Base-by-base conservation (phyloP, 2,329 filamentous ascomycete species). In the Cercospora sp. region DNA sequence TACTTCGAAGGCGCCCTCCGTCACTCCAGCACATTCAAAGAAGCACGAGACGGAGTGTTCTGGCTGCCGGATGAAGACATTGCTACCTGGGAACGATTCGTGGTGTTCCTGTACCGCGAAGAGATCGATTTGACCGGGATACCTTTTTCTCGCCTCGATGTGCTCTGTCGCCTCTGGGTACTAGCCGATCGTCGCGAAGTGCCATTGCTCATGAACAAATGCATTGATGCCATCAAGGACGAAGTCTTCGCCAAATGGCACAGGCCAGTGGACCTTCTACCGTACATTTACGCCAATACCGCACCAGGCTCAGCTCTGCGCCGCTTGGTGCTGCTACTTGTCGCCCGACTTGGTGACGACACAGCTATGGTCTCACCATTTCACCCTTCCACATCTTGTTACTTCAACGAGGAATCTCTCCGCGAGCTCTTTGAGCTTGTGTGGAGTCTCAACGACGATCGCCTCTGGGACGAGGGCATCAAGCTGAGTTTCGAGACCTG, bases 201-300 rank as follows among this genome's bases (percentile, higher is more conserved):
- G 0, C 59, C 59, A 13, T 32, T 61, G 18, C 59, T 61, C 0
- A n/a, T 26, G 40, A 61, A 61, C 21, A 30, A 61, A 37, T 40
- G 32, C 32, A 61, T 61, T 2, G 58, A 61, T 9, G 8, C n/a
- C 16, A 32, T 59, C 61, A 60, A 32, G 16, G 8, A 61, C 12
- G 34, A 51, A 30, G 55, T 61, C n/a, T 10, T 64, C 16, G 16
- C 6, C 3, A n/a, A 2, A 4, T 55, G 24, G 37, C 4, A 13
- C 3, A 21, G 53, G 0, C 59, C 60, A 3, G n/a, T 18, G 0
- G 5, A 8, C 2, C 0, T 16, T 1, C 43, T 68, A 3, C n/a
- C 34, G 3, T 61, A 58, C 34, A 24, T 67, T 28, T 67, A 69
- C 68, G 37, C 55, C 5, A 67, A 67, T 34, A 63, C 65, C 1